These are phyloP conservation scores for Nigrospora sphaerica DNA, from an alignment of 2,329 filamentous ascomycete species.

Conservation along the genomic window DNA sequence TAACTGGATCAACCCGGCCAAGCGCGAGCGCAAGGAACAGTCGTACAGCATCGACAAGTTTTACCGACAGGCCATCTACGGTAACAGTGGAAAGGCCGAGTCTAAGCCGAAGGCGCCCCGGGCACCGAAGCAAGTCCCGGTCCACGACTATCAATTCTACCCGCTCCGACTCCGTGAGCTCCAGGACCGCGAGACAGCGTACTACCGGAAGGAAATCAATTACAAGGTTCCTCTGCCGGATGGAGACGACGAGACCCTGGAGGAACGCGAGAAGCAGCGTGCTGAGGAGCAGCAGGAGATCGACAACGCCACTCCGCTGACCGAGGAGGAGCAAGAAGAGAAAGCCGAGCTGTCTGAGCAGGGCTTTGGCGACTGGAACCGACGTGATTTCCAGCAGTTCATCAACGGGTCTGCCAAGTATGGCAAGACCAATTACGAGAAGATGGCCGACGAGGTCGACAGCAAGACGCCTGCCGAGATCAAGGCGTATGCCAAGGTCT, in stretches of 20 bases:
- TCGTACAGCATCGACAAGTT: conserved; percentile 99
- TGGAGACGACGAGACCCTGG: conserved; percentile 78
- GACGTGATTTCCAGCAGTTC: conserved; percentile 96
- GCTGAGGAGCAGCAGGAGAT: conserved; percentile 87
- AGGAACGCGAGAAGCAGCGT: conserved; percentile 80
- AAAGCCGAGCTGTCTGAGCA: conserved; percentile 76
- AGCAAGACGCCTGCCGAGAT: conserved; percentile 82
- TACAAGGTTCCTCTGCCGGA: conserved; percentile 91
- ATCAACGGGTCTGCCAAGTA: conserved; percentile 92
- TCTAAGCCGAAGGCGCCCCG: conserved; percentile 93
- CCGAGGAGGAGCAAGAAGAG: conserved; percentile 80
- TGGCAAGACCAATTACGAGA: conserved; percentile 76
- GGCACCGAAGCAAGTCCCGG: conserved; percentile 82
- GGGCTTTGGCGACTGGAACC: conserved; percentile 93
- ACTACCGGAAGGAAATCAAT: conserved; percentile 89
- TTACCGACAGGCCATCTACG: conserved; percentile 82
- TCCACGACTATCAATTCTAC: conserved; percentile 98
- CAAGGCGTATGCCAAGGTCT: conserved; percentile 85
- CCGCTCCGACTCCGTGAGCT: conserved; percentile 75
- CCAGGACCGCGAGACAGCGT: conserved; percentile 94
- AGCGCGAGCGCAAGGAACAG: conserved; percentile 96
- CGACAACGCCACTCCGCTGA: conserved; percentile 81
- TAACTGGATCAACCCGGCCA: conserved; percentile 96
- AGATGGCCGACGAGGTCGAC: conserved; percentile 84
- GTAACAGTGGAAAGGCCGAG: conserved; percentile 68